Percentiles rank a stretch among this genome's conserved stretches.
phyloP scores from a whole-genome alignment of 2,329 filamentous ascomycete species.

The Aspergillus sp. region DNA sequence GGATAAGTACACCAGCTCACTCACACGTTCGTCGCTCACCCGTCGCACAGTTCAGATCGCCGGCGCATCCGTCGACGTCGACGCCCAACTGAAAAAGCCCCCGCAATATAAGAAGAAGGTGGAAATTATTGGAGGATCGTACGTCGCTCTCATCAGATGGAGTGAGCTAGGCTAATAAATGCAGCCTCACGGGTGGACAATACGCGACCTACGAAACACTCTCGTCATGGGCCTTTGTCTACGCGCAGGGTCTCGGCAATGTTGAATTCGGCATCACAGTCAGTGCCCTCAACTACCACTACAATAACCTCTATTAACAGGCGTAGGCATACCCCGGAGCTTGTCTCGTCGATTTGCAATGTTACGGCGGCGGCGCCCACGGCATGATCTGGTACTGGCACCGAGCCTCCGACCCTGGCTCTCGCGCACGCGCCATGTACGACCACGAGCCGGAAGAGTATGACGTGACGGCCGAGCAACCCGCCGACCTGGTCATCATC shows the following conservation, averaged over 20 bases:
- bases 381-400: slow-evolving; percentile 63
- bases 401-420: slow-evolving; percentile 59
- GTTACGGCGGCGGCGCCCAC: slow-evolving; percentile 58
- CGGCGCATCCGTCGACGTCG: slow-evolving; percentile 54
- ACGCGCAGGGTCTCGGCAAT: slow-evolving; percentile 61
- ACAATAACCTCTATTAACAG: background rate
- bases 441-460: slow-evolving; percentile 37
- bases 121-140: slow-evolving; percentile 52
- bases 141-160: slow-evolving; percentile 14
- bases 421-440: slow-evolving; percentile 51
- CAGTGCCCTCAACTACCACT: background rate
- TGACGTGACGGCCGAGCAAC: slow-evolving; percentile 31
- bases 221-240: slow-evolving; percentile 60
- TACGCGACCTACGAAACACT: slow-evolving; percentile 64
- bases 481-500: slow-evolving; percentile 50
- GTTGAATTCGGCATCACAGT: slow-evolving; percentile 62
- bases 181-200: slow-evolving; percentile 59
- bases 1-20: slow-evolving; percentile 42
- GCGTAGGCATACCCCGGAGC: slow-evolving; percentile 58
- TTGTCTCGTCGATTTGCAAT: slow-evolving; percentile 60
- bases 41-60: slow-evolving; percentile 56
- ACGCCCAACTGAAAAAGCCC: slow-evolving; percentile 51
- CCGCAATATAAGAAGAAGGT: slow-evolving; percentile 42
- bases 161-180: slow-evolving; percentile 42
- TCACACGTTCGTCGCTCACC: slow-evolving; percentile 20